These are phyloP conservation scores for Oenanthe javanica DNA, from an alignment of 140 eudicot species.

Conservation along the genomic window DNA sequence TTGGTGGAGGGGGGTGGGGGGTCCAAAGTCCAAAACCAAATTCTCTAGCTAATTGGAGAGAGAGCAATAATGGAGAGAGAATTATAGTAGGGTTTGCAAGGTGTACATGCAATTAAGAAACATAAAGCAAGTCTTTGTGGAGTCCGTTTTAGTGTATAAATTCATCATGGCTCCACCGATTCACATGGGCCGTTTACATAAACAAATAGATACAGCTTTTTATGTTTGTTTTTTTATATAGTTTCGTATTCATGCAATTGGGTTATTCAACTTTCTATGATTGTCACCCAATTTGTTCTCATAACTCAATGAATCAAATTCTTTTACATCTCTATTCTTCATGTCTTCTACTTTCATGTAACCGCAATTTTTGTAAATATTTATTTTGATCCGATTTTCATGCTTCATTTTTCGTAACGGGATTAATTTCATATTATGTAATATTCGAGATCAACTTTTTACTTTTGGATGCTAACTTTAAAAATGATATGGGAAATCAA, in stretches of 20 bases:
- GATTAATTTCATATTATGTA: no score
- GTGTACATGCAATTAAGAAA: slow-evolving; percentile 52
- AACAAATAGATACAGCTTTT: slow-evolving; percentile 22
- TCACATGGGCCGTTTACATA: slow-evolving; percentile 76
- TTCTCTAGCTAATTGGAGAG: slow-evolving; percentile 20
- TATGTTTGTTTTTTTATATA: slow-evolving; percentile 23
- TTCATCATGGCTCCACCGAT: slow-evolving; percentile 58
- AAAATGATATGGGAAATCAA: background rate
- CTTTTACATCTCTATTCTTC: background rate
- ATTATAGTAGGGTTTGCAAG: slow-evolving; percentile 34
- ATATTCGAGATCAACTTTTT: no score
- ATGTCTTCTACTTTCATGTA: background rate
- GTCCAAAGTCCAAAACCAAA: slow-evolving; percentile 32
- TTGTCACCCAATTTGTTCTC: slow-evolving; percentile 34
- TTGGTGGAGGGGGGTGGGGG: slow-evolving; percentile 22
- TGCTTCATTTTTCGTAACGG: no score
- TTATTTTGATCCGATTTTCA: no score
- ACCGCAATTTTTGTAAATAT: no score
- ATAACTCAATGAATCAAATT: slow-evolving; percentile 26
- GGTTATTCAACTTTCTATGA: slow-evolving; percentile 40
- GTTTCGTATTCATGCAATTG: slow-evolving; percentile 13
- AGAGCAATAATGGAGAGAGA: slow-evolving; percentile 50
- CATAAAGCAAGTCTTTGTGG: slow-evolving; percentile 41
- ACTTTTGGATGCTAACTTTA: no score
- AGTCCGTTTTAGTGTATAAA: slow-evolving; percentile 42